phyloP scores from a whole-genome alignment of 768 basidiomycete species.

The Guyanaporus albipodus region DNA sequence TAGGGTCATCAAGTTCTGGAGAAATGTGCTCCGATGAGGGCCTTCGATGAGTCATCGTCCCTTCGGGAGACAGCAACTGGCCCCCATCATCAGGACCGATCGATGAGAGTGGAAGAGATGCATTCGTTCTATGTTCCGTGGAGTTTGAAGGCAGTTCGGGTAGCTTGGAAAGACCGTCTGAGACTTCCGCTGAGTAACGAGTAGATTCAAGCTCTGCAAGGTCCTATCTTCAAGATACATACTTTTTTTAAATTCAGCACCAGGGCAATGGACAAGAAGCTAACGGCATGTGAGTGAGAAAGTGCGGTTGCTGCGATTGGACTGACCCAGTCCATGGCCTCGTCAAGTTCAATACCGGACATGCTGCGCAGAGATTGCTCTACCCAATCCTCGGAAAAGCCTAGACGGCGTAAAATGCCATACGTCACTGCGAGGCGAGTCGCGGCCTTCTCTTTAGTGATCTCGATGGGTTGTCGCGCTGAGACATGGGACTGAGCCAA shows the following conservation, averaged over 20 bases:
- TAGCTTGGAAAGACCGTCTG: constrained; percentile 7
- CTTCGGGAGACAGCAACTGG: constrained; percentile 2
- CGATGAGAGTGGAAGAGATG: constrained; percentile 38
- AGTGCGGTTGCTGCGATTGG: neutral
- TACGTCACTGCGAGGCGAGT: constrained; percentile 74
- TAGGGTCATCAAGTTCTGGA: constrained; percentile 51
- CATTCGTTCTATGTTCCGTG: constrained; percentile 37
- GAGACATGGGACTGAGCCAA: constrained; percentile 1
- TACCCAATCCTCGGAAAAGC: constrained; percentile 66
- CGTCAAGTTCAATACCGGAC: constrained; percentile 71
- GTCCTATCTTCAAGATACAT: constrained; percentile 4
- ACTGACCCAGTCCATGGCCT: constrained; percentile 87
- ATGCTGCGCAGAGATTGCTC: constrained; percentile 67
- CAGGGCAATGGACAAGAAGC: constrained; percentile 63
- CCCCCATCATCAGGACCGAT: neutral
- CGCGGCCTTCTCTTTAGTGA: constrained; percentile 67
- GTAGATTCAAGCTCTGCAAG: constrained; percentile 1
- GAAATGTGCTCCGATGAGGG: constrained; percentile 30
- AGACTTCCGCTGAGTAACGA: constrained; percentile 9
- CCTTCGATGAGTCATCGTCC: neutral
- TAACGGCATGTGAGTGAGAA: constrained; percentile 27
- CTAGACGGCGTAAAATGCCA: constrained; percentile 73
- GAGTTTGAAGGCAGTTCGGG: constrained; percentile 2
- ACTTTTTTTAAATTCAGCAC: constrained; percentile 50
- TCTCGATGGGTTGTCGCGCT: constrained; percentile 36